A percentile compares a stretch with the other conserved stretches of the same genome.
These are phyloP conservation scores for Neonectria hederae DNA, from an alignment of 2,329 filamentous ascomycete species.

Conservation along the genomic window DNA sequence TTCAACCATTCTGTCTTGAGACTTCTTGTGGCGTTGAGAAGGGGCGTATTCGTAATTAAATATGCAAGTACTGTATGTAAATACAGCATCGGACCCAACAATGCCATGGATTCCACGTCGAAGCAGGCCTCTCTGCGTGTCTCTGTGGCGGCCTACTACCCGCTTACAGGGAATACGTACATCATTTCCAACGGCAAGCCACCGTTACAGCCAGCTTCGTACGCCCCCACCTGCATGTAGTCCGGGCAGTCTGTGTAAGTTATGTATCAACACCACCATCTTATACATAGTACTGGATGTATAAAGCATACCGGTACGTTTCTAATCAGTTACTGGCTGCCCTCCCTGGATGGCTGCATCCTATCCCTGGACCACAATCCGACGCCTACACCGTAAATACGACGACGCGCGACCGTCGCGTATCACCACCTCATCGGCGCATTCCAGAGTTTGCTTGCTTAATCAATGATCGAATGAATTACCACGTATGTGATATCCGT, in stretches of 20 bases:
- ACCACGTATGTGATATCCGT: background rate
- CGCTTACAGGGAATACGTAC: background rate
- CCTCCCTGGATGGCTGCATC: constrained; percentile 6
- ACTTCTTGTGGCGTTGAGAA: too few species aligned
- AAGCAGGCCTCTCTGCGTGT: background rate
- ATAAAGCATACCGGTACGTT: background rate
- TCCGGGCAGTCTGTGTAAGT: background rate
- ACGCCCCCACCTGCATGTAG: background rate
- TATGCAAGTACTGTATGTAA: too few species aligned
- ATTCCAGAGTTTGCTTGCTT: constrained; percentile 6
- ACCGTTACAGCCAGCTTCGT: constrained; percentile 1
- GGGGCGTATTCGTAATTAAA: too few species aligned
- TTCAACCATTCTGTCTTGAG: too few species aligned
- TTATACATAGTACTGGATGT: too few species aligned
- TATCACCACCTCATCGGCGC: constrained; percentile 3
- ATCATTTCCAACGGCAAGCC: background rate
- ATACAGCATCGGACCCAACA: background rate
- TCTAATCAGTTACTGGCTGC: background rate
- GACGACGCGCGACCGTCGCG: constrained; percentile 12
- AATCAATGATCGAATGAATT: background rate
- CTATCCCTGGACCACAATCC: constrained; percentile 16
- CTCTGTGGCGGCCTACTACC: background rate
- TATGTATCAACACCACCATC: too few species aligned
- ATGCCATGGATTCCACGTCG: background rate
- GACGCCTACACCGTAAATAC: constrained; percentile 14